Base-by-base conservation (phyloP, 2,329 filamentous ascomycete genomes). In the Cordyceps cateniannulata region DNA sequence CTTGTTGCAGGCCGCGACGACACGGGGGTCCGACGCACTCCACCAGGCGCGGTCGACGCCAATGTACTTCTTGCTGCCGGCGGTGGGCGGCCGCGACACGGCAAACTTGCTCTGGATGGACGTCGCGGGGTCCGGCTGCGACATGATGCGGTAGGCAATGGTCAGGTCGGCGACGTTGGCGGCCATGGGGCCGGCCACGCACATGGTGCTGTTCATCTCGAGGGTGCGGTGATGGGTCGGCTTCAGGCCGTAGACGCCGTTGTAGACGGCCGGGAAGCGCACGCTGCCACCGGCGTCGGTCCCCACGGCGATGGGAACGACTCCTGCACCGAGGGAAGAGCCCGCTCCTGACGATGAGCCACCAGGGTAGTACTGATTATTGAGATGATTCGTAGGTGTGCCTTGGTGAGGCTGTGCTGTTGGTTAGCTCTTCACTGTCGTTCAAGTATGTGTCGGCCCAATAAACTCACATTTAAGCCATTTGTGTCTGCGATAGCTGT, bases 241-340 rank as follows among this genome's bases (percentile, higher is more conserved):
- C 73, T 96, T 96, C 62, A 96, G 79, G 2, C 91, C 91, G 73
- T 88, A 96, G 24, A 91, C 74, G 53, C 91, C 90, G 71, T 90
- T 95, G 76, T 89, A 93, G 35, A 82, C 81, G 0, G 86, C 76
- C 0, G 91, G 91, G 42, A 95, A 83, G 44, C 91, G 85, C 61
- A 91, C 83, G 63, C 86, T 90, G 62, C 90, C 90, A 42, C 90
- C 89, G 1, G 89, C 88, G 67, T 93, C 90, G 6, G 86, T 87
- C 42, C 89, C 91, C 27, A 93, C 77, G 1, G 85, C 83, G 63
- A 91, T 85, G n/a, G 90, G 90, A 3, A 93, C 80, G 25, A 95
- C 74, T 2, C 90, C 90, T 8, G 84, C 82, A 22, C 82, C 81
- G 27, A 93, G 79, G 14, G 85, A 82, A 58, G 91, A 93, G 0